These are phyloP conservation scores for Aureobasidium leucospermi DNA, from an alignment of 2,329 filamentous ascomycete species.

Conservation along the genomic window DNA sequence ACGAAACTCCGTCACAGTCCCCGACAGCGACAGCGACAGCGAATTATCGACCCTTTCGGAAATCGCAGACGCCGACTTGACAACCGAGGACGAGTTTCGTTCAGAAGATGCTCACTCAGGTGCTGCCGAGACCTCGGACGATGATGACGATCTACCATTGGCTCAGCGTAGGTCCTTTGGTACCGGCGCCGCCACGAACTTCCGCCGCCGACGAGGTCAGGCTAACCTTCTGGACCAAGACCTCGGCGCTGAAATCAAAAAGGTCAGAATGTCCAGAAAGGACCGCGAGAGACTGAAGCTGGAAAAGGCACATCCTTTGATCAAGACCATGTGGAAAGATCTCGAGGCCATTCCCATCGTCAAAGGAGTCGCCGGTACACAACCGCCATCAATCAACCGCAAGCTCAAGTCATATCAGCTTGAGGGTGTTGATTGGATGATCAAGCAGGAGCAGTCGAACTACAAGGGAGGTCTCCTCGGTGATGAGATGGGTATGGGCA, in stretches of 20 bases:
- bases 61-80: slow-evolving; percentile 32
- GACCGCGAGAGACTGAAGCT: slow-evolving; percentile 56
- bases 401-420: slow-evolving; percentile 89
- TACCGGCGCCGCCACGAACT: background rate
- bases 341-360: slow-evolving; percentile 63
- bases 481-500: slow-evolving; percentile 98
- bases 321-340: slow-evolving; percentile 78
- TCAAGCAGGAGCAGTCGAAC: slow-evolving; percentile 71
- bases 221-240: background rate
- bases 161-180: background rate
- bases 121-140: slow-evolving; percentile 24
- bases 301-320: slow-evolving; percentile 67
- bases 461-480: slow-evolving; percentile 89
- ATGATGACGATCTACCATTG: slow-evolving; percentile 24
- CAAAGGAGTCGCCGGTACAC: slow-evolving; percentile 55
- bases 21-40: slow-evolving; percentile 39
- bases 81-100: slow-evolving; percentile 29
- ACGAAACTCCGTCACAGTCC: slow-evolving; percentile 18
- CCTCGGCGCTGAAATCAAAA: slow-evolving; percentile 12
- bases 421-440: slow-evolving; percentile 92
- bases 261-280: slow-evolving; percentile 21
- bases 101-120: slow-evolving; percentile 14
- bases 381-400: slow-evolving; percentile 71
- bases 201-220: slow-evolving; percentile 4
- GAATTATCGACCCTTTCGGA: slow-evolving; percentile 23